These are phyloP conservation scores for Aspergillus taichungensis DNA, from an alignment of 495 filamentous ascomycete genomes.

Conservation along the genomic window DNA sequence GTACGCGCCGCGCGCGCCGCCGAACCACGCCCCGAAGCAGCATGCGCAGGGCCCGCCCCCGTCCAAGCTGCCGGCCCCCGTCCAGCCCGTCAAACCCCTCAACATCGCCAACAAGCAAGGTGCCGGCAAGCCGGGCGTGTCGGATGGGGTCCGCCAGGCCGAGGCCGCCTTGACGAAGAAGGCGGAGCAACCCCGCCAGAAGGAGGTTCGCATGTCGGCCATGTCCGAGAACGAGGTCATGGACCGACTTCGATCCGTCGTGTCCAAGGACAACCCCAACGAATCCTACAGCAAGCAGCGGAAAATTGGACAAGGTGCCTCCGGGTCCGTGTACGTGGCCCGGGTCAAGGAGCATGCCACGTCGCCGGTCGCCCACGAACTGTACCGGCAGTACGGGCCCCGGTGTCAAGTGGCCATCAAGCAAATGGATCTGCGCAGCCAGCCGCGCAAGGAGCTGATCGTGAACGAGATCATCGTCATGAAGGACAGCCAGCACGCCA, in stretches of 20 bases:
- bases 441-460: conserved; percentile 95
- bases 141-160: conserved; percentile 66
- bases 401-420: conserved; percentile 91
- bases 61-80: conserved; percentile 51
- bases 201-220: conserved; percentile 90
- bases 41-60: conserved; percentile 37
- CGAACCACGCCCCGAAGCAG: conserved; percentile 25
- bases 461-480: conserved; percentile 99
- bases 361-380: conserved; percentile 54
- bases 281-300: conserved; percentile 95
- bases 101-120: conserved; percentile 78
- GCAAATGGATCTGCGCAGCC: conserved; percentile 97
- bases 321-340: conserved; percentile 95
- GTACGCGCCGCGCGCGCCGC: conserved; percentile 36
- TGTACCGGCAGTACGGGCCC: conserved; percentile 59
- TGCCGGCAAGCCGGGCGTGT: conserved; percentile 34
- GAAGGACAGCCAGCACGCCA: conserved; percentile 96
- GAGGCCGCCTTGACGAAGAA: conserved; percentile 75
- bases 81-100: conserved; percentile 72
- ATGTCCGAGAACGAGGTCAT: conserved; percentile 97
- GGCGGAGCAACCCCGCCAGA: conserved; percentile 57
- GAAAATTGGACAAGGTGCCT: conserved; percentile 97
- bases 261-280: conserved; percentile 86
- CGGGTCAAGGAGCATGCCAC: conserved; percentile 72
- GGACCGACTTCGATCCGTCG: conserved; percentile 84